phyloP scores from a whole-genome alignment of 2,329 filamentous ascomycete species.

The Cladosporium halotolerans region DNA sequence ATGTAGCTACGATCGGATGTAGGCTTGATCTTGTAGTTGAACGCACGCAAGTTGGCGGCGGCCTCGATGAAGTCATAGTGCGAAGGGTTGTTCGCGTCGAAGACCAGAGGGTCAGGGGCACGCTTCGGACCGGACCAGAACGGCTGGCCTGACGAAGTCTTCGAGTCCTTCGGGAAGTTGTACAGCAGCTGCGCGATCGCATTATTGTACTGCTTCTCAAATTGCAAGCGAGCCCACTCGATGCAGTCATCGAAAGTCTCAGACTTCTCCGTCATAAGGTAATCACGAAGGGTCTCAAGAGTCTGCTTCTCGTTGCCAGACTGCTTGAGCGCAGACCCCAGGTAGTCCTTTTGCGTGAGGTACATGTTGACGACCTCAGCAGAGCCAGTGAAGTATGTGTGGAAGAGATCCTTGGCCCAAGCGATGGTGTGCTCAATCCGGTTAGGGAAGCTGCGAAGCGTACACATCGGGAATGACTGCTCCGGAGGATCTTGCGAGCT shows the following conservation, averaged over 20 bases:
- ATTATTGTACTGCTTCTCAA: constrained; percentile 96
- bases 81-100: constrained; percentile 75
- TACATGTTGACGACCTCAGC: constrained; percentile 89
- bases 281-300: constrained; percentile 82
- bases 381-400: constrained; percentile 86
- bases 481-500: constrained; percentile 95
- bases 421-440: constrained; percentile 98
- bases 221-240: constrained; percentile 86
- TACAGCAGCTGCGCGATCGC: constrained; percentile 90
- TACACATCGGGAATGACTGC: constrained; percentile 99
- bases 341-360: constrained; percentile 82
- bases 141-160: constrained; percentile 76
- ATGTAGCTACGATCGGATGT: constrained; percentile 63
- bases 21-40: constrained; percentile 90
- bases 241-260: constrained; percentile 93
- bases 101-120: constrained; percentile 84
- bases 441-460: constrained; percentile 93
- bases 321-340: constrained; percentile 81
- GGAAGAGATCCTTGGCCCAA: constrained; percentile 94
- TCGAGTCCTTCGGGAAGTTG: constrained; percentile 94
- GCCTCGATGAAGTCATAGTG: constrained; percentile 85
- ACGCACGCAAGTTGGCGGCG: constrained; percentile 87
- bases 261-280: constrained; percentile 84
- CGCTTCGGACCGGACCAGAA: constrained; percentile 99
- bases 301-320: constrained; percentile 93